A percentile compares a stretch with the other conserved stretches of the same genome.
Evolutionary conservation across 2,329 filamentous ascomycete species (phyloP).

Genomic region (Penicillium sp.): DNA sequence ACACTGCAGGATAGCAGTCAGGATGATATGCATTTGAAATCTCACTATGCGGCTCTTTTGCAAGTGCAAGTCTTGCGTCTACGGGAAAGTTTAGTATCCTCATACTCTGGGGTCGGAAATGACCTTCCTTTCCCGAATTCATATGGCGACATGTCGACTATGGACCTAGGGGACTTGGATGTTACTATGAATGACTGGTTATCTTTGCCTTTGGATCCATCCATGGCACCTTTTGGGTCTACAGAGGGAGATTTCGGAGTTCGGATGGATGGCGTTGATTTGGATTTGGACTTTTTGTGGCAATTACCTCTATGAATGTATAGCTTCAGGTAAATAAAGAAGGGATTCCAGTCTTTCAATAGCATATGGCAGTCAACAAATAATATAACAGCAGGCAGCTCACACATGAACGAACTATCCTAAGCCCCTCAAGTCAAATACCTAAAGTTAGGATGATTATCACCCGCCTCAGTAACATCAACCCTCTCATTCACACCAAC

Average conservation of each 20-base stretch:
- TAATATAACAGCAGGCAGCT: not conserved
- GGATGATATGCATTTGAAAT: not conserved
- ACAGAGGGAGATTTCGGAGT: not conserved
- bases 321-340: not conserved
- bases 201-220: not conserved
- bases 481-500: slow-evolving; percentile 12
- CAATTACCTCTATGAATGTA: not conserved
- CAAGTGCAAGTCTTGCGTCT: not conserved
- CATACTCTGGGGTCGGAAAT: not conserved
- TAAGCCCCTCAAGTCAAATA: slow-evolving; percentile 15
- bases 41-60: not conserved
- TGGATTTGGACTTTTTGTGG: not conserved
- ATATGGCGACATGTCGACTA: not conserved
- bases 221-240: not conserved
- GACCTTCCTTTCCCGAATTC: not conserved
- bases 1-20: not conserved
- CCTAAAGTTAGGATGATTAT: slow-evolving; percentile 17
- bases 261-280: not conserved
- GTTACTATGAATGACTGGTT: not conserved
- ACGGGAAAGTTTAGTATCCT: not conserved
- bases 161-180: not conserved
- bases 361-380: not conserved
- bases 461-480: slow-evolving; percentile 22
- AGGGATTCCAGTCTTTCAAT: not conserved
- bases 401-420: not conserved